These are phyloP conservation scores for Ascosphaera apis DNA, from an alignment of 2,329 filamentous ascomycete genomes.

Conservation along the genomic window DNA sequence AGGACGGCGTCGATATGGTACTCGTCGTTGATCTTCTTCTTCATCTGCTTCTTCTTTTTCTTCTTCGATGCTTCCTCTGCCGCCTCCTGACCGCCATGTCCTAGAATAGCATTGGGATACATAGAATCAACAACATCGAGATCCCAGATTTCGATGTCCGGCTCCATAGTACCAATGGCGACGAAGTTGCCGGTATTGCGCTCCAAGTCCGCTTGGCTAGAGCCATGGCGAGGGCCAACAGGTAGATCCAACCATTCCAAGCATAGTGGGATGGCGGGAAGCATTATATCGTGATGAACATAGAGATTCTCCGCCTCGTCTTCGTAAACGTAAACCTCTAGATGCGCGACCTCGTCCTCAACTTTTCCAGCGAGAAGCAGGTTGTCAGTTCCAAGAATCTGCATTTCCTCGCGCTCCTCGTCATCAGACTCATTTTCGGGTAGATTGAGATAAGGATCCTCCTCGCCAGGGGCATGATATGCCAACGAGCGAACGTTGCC, in stretches of 20 bases:
- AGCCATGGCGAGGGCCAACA: constrained; percentile 29
- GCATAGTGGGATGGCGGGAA: constrained; percentile 84
- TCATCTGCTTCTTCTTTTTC: constrained; percentile 75
- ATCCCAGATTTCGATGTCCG: constrained; percentile 97
- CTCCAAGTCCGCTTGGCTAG: constrained; percentile 33
- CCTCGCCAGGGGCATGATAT: constrained; percentile 83
- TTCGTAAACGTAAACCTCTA: constrained; percentile 96
- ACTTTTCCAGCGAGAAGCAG: constrained; percentile 78
- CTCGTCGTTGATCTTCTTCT: constrained; percentile 65
- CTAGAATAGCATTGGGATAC: constrained; percentile 92
- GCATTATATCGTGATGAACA: constrained; percentile 98
- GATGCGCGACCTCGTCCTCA: constrained; percentile 87
- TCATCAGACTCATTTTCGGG: constrained; percentile 38
- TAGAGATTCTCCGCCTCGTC: constrained; percentile 90
- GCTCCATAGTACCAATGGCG: constrained; percentile 89
- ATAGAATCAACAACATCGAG: constrained; percentile 90
- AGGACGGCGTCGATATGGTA: constrained; percentile 91
- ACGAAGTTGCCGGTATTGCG: constrained; percentile 69
- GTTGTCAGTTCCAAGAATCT: constrained; percentile 83
- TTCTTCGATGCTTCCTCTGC: constrained; percentile 22
- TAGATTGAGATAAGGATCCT: constrained; percentile 91
- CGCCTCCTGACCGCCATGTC: constrained; percentile 37
- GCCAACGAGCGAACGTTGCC: constrained; percentile 82
- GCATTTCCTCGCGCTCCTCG: constrained; percentile 72
- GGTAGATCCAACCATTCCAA: constrained; percentile 89